These are phyloP conservation scores for Globisporangium echinulatum DNA, from an alignment of 352 stramenopile species.

Conservation along the genomic window DNA sequence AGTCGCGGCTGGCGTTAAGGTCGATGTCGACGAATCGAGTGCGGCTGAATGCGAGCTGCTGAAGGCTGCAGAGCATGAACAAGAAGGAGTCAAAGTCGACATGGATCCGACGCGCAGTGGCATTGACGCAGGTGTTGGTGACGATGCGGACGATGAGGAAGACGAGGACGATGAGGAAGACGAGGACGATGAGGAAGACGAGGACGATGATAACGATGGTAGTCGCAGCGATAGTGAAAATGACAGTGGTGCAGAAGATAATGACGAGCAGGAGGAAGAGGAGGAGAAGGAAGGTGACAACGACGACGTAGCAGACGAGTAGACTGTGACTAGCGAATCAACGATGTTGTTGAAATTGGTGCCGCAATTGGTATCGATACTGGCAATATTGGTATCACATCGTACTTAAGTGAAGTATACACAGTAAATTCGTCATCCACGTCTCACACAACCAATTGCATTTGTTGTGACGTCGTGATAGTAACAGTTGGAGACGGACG, in stretches of 20 bases:
- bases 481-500: not conserved
- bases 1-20: not conserved
- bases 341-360: not conserved
- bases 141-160: constrained; percentile 5
- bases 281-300: too few relatives aligned
- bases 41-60: not conserved
- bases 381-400: too few relatives aligned
- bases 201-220: constrained; percentile 10
- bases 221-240: constrained; percentile 13
- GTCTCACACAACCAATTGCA: not conserved
- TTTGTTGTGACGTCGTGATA: not conserved
- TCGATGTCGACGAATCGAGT: not conserved
- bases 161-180: constrained; percentile 10
- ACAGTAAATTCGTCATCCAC: not conserved
- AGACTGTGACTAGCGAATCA: not conserved
- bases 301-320: too few relatives aligned
- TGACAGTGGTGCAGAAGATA: not conserved
- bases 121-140: not conserved
- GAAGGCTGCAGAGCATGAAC: constrained; percentile 3
- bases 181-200: constrained; percentile 9
- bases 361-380: too few relatives aligned
- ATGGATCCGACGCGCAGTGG: too few relatives aligned
- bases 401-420: too few relatives aligned
- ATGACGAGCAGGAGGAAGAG: not conserved
- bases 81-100: constrained; percentile 2